These are phyloP conservation scores for Teunomyces aglyptinius DNA, from an alignment of 805 yeast genomes.

Conservation along the genomic window DNA sequence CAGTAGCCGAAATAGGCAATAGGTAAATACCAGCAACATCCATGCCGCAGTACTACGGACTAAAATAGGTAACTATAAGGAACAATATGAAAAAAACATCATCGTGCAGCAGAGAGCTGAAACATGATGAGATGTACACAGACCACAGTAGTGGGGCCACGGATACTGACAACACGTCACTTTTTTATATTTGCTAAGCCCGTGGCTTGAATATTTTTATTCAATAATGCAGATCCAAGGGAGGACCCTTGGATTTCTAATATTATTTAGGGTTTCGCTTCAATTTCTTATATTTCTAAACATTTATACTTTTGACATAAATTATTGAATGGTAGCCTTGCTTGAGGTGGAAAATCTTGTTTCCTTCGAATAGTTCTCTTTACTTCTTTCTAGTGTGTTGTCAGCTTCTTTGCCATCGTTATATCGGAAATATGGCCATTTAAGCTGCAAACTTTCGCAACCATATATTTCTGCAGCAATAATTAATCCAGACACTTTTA, in stretches of 20 bases:
- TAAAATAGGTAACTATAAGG: not conserved
- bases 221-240: too few species aligned
- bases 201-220: too few species aligned
- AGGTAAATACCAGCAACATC: constrained; percentile 2
- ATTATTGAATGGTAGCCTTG: too few species aligned
- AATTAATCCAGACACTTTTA: constrained; percentile 8
- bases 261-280: not conserved
- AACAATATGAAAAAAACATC: constrained; percentile 1
- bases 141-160: too few species aligned
- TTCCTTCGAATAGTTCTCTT: too few species aligned
- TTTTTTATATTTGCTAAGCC: too few species aligned
- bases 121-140: not conserved
- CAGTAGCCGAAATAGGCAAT: not conserved
- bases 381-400: not conserved
- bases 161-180: too few species aligned
- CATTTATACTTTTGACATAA: too few species aligned
- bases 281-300: not conserved
- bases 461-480: not conserved
- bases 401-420: not conserved
- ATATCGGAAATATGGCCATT: too few species aligned
- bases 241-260: too few species aligned
- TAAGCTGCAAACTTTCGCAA: too few species aligned
- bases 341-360: too few species aligned
- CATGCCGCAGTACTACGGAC: not conserved
- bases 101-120: not conserved